A percentile compares a stretch with the other conserved stretches of the same genome.
Evolutionary conservation across 75 land plant genomes (phyloP).

Genomic region (Chamaecyparis obtusa): DNA sequence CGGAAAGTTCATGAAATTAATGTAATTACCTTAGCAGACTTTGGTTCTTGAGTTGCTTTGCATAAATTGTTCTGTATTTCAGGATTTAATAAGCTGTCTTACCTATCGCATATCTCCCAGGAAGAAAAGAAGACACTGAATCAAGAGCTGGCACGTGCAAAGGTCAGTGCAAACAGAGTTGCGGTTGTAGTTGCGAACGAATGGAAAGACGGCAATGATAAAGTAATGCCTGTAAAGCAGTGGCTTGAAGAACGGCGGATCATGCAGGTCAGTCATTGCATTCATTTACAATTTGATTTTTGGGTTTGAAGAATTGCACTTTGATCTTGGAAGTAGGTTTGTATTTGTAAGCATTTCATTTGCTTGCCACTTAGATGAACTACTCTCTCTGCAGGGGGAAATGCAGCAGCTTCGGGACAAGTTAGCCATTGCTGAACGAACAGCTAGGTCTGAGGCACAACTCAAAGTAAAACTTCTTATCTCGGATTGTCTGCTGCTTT

Average conservation of each 20-base stretch:
- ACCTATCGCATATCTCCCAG: conserved; percentile 20
- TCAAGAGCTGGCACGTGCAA: conserved; percentile 89
- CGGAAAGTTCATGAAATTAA: conserved; percentile 56
- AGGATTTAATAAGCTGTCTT: neutral
- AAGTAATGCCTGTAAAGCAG: conserved; percentile 96
- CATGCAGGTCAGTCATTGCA: conserved; percentile 56
- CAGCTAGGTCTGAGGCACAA: conserved; percentile 86
- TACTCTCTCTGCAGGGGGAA: conserved; percentile 66
- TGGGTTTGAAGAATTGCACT: neutral
- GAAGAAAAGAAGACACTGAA: conserved; percentile 89
- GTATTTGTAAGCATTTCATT: neutral
- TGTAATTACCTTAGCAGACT: conserved; percentile 3
- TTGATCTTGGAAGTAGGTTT: neutral
- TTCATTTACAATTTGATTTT: neutral
- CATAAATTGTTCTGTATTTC: neutral
- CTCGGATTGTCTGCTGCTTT: neutral
- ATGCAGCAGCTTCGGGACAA: conserved; percentile 98
- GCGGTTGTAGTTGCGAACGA: conserved; percentile 81
- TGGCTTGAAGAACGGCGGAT: conserved; percentile 94
- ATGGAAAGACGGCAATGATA: conserved; percentile 95
- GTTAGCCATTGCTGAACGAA: conserved; percentile 73
- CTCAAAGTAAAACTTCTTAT: conserved; percentile 55
- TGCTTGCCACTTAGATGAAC: neutral
- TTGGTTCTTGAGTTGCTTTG: neutral
- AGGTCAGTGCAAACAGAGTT: conserved; percentile 88